phyloP scores from a whole-genome alignment of 129 eudicot genomes.

The Heracleum sosnowskyi region DNA sequence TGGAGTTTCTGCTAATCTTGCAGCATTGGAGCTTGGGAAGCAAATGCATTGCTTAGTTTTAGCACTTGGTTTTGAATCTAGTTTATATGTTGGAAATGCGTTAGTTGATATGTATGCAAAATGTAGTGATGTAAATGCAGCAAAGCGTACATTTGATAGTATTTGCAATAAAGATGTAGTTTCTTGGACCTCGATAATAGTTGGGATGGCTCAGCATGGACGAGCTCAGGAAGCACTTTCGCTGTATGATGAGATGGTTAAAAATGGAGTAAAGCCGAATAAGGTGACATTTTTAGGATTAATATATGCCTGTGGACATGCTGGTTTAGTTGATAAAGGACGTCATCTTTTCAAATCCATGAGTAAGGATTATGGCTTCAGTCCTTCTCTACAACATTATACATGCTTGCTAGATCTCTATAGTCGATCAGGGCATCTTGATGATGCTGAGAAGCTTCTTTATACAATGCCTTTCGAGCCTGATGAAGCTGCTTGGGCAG shows the following conservation, averaged over 20 bases:
- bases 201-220: conserved; percentile 90
- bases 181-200: conserved; percentile 94
- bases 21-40: conserved; percentile 62
- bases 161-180: conserved; percentile 48
- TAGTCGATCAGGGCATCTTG: conserved; percentile 70
- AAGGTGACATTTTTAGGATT: conserved; percentile 74
- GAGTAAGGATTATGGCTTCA: conserved; percentile 45
- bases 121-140: conserved; percentile 70
- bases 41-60: conserved; percentile 58
- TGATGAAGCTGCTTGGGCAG: conserved; percentile 91
- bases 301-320: conserved; percentile 90
- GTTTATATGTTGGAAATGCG: conserved; percentile 45
- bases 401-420: conserved; percentile 78
- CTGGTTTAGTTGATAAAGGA: conserved; percentile 73
- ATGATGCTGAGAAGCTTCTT: conserved; percentile 68
- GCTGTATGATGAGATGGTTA: conserved; percentile 53
- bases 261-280: conserved; percentile 53
- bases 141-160: conserved; percentile 34
- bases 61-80: conserved; percentile 53
- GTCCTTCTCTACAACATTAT: conserved; percentile 69
- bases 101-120: conserved; percentile 86
- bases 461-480: conserved; percentile 67
- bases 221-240: conserved; percentile 60
- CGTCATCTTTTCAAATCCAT: conserved; percentile 62
- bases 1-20: conserved; percentile 59